Base-by-base conservation (phyloP, 345 rosid genomes). In the Boechera stricta region DNA sequence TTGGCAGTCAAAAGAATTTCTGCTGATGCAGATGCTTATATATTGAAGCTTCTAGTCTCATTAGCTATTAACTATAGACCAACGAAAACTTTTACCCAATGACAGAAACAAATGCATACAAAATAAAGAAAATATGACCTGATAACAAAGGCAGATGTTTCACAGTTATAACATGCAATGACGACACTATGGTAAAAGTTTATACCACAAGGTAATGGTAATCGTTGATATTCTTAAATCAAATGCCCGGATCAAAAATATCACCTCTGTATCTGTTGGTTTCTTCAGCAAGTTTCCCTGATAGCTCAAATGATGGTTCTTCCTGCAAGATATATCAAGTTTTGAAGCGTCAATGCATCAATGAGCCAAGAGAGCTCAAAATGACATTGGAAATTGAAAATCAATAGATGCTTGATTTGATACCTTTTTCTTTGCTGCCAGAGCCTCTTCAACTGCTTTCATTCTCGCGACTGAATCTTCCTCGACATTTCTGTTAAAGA, bases 271-370 rank as follows among this genome's bases (percentile, higher is more conserved):
- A 86, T 85, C 90, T 87, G 77, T 95, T 95, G 24, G 97, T 95
- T 82, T 95, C 99, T 10, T 89, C 93, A 10, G 99, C 99, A 76
- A 93, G 97, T 85, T 95, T 95, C 55, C 99, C 99, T 16, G 99
- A 95, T 55, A 90, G 87, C 87, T 92, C 97, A 81, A 92, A 94
- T 33, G 97, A 87, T 44, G 98, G 97, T 74, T 92, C 80, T 80
- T 88, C 85, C 97, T 94, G 92, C 73, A 85, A 61, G 59, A 82
- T 73, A 73, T 58, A 61, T 42, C 45, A 72, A 72, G 49, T 58
- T 38, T 11, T 42, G 63, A 44, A 73, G 59, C 54, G 1, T 62
- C 53, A 35, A 28, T 51, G 54, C 15, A 73, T 16, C 15, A 32
- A 44, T 45, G 45, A 51, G 45, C 64, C 48, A 48, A 48, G 15